Evolutionary conservation across 441 rosid genomes (phyloP), one percentile per base, ranked within the genome.

Genomic region (Macaranga tanarius): DNA sequence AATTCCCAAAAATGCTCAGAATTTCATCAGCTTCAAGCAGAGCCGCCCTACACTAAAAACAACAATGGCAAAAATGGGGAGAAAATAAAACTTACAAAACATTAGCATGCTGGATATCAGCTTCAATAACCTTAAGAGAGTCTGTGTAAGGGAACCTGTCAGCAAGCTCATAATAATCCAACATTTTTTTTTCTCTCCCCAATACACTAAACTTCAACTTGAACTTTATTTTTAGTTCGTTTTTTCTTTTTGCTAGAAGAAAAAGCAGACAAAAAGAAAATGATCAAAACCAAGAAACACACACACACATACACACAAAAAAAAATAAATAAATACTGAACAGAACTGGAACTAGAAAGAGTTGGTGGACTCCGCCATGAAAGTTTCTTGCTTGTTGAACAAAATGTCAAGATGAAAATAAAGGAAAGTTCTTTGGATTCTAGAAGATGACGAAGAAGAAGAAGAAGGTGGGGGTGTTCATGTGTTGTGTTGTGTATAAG

Each of bases 31-130:
- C 50, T 34, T 62, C 69, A 70, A 72, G 9, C 52, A 73, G 42
- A 34, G 73, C 66, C 58, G 47, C 6, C 7, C 0, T 34, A 34
- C 38, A 5, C 6, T 34, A n/a, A 13, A 47, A 38, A 58, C 16
- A 31, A 7, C 61, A 71, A 62, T 38, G n/a, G 23, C 26, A 61
- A n/a, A 17, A 40, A 26, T 16, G 56, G 52, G 48, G 44, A 68
- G 61, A 60, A 69, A 65, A 68, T 56, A 71, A 34, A 73, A 75
- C 89, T 85, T 71, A 86, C 92, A 86, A 71, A 45, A 70, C 44
- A 81, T 88, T 88, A 47, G 92, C 92, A 70, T 82, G 87, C 38
- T 88, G 87, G 59, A 88, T 80, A 78, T 86, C 89, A 60, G 84
- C 85, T 81, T 88, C 86, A 45, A 84, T 76, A 69, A 79, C 67